Conservation (phyloP, 83 land plant genomes). For the Thuja plicata region DNA sequence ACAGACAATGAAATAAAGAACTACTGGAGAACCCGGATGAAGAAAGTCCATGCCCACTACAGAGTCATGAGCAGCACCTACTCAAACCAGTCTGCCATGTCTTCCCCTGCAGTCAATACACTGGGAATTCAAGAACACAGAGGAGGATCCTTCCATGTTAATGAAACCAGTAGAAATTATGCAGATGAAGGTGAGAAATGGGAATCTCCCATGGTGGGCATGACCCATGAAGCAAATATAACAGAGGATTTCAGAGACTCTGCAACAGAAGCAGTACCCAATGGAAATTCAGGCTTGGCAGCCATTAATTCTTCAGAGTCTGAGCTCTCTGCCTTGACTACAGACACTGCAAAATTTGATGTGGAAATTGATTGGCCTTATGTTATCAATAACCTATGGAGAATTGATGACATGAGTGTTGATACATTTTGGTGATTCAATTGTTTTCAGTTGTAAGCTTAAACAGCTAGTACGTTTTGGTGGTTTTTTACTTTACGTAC, state of each 20-base stretch:
- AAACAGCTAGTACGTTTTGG: too few relatives aligned
- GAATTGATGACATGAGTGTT: neutral
- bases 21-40: conserved; percentile 13
- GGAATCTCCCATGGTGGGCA: neutral
- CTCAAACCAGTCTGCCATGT: neutral
- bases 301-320: neutral
- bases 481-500: too few relatives aligned
- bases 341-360: neutral
- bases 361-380: neutral
- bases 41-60: neutral
- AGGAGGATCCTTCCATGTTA: neutral
- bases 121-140: neutral
- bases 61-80: neutral
- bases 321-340: neutral
- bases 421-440: neutral
- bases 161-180: neutral
- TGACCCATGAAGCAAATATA: neutral
- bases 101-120: neutral
- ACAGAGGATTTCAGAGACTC: neutral
- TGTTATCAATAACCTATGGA: neutral
- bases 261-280: neutral
- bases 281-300: neutral
- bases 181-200: neutral
- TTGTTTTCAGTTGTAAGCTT: neutral
- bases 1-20: conserved; percentile 15